Evolutionary conservation across 768 basidiomycete genomes (phyloP), one percentile per base, ranked within the genome.

Genomic region (Lactifluus pinguis): DNA sequence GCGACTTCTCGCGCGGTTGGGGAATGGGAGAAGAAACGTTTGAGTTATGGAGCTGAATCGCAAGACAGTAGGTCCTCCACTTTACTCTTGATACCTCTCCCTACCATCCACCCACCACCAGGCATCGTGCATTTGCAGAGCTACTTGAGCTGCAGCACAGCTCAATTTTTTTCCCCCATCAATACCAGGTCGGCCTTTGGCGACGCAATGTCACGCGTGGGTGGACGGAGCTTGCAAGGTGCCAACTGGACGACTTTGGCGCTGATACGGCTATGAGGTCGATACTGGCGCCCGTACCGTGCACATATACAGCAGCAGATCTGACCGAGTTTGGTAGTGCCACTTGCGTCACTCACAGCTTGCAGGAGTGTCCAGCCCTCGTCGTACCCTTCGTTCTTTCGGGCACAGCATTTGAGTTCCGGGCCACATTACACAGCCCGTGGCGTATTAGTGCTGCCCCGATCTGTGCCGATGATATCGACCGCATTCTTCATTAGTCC

Each of bases 21-120:
- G 91, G 92, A 8, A 98, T 98, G 57, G 95, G 94, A 15, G 92
- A 95, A 67, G 91, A 94, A 68, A 97, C 92, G 0, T 98, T 91
- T 65, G 97, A 98, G 70, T 98, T 87, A 69, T 98, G 95, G 95
- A 90, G 89, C 65, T 99, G 95, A 95, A 78, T 94, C 57, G 89
- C 92, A 8, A 78, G 93, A 69, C 94, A 97, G 91, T 93, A 14
- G 68, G 58, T 87, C 79, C 25, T 17, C 41, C 15, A 3, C n/a
- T 47, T 21, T 51, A 9, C 38, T 21, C 41, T 42, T 34, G 29
- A 14, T 29, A 39, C 45, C 39, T 61, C 10, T 38, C n/a, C 32
- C 52, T 42, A 57, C 19, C 42, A 5, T 49, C n/a, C 52, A 21
- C 19, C 38, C 36, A 56, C 38, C 36, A 56, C 49, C 62, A 95